Evolutionary conservation across 1,284 basidiomycete genomes (phyloP).

Genomic region (Ganoderma resinaceum): DNA sequence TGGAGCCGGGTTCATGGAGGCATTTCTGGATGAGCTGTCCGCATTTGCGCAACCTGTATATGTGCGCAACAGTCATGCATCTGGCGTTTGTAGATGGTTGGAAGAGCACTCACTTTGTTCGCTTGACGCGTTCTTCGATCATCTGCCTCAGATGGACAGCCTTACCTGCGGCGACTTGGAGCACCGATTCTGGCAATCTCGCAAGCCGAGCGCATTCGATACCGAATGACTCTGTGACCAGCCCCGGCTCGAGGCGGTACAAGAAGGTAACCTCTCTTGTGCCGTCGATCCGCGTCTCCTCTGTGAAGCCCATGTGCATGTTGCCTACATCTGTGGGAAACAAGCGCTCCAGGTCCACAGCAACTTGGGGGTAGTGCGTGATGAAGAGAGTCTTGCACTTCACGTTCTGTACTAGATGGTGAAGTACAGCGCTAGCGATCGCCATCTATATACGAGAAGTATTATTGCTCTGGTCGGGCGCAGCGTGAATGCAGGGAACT

Average conservation of each 20-base stretch:
- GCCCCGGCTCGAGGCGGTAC: constrained; percentile 76
- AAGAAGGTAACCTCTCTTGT: constrained; percentile 85
- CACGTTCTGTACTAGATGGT: constrained; percentile 69
- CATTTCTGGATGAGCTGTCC: constrained; percentile 27
- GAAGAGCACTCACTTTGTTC: constrained; percentile 53
- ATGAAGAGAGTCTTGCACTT: constrained; percentile 91
- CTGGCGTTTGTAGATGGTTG: too few species aligned
- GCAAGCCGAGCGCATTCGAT: constrained; percentile 92
- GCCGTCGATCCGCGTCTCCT: constrained; percentile 71
- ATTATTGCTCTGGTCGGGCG: not conserved
- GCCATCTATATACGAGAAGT: constrained; percentile 66
- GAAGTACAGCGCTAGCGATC: constrained; percentile 81
- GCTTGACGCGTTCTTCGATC: constrained; percentile 56
- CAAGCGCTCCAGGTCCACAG: constrained; percentile 60
- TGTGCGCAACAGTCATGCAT: not conserved
- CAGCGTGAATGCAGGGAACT: too few species aligned
- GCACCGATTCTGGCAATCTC: constrained; percentile 72
- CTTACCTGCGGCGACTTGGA: constrained; percentile 63
- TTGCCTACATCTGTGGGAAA: constrained; percentile 72
- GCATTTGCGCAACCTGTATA: constrained; percentile 32
- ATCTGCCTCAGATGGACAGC: constrained; percentile 62
- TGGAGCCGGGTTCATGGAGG: constrained; percentile 12
- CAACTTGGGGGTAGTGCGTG: constrained; percentile 88
- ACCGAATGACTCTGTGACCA: constrained; percentile 86
- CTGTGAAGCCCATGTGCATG: constrained; percentile 87